phyloP scores from a whole-genome alignment of 768 basidiomycete genomes.

The Naganishia onofrii region DNA sequence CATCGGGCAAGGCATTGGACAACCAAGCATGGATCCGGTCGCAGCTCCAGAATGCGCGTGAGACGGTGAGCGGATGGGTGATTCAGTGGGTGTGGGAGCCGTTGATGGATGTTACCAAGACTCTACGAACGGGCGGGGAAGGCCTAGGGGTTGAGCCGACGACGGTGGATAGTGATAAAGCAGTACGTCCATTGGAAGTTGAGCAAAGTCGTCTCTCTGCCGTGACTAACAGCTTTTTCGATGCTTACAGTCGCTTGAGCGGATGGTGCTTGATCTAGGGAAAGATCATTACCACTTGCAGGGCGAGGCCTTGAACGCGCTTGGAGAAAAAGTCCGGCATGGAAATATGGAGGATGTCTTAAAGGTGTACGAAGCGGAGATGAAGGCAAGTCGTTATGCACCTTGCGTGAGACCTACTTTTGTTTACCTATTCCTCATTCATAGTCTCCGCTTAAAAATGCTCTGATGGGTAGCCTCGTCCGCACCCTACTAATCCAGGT shows the following conservation, averaged over 20 bases:
- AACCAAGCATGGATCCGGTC: conserved; percentile 63
- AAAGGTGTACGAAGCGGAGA: conserved; percentile 84
- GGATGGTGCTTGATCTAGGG: conserved; percentile 85
- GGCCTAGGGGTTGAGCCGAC: conserved; percentile 68
- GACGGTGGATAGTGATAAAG: conserved; percentile 78
- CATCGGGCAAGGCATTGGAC: conserved; percentile 58
- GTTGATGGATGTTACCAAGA: conserved; percentile 72
- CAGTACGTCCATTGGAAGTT: conserved; percentile 57
- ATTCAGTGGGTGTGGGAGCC: conserved; percentile 83
- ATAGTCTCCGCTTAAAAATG: conserved; percentile 71
- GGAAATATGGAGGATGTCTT: conserved; percentile 87
- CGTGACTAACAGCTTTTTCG: neutral
- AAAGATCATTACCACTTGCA: conserved; percentile 71
- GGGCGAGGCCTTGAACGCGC: conserved; percentile 62
- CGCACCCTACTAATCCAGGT: conserved; percentile 85
- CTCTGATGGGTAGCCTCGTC: conserved; percentile 72
- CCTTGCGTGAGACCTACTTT: neutral
- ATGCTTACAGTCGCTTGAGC: conserved; percentile 70
- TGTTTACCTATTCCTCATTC: neutral
- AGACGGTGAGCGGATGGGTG: conserved; percentile 71
- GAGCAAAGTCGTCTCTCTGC: neutral
- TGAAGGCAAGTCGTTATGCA: conserved; percentile 57
- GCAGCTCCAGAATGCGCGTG: conserved; percentile 61
- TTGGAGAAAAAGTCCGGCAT: conserved; percentile 65
- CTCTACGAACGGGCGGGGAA: conserved; percentile 76